Conservation (phyloP, 495 filamentous ascomycete genomes). For the Hypoxylon crocopeplum region DNA sequence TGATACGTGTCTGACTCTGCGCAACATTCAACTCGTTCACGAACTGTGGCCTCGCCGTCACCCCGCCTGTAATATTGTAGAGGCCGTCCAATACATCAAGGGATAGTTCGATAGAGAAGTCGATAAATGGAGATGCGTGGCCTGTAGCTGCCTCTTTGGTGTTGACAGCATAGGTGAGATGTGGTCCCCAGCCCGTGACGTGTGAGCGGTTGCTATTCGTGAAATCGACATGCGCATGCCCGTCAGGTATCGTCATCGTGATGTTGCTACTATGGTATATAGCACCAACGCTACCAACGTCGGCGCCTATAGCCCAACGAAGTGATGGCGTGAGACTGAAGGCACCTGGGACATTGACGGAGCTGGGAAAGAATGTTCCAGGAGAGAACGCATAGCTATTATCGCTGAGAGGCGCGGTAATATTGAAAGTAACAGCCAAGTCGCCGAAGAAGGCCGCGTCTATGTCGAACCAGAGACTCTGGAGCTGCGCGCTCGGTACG, state of each 20-base stretch:
- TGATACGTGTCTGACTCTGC: conserved; percentile 25
- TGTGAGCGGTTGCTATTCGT: conserved; percentile 22
- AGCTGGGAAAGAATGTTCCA: conserved; percentile 34
- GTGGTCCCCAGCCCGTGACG: conserved; percentile 38
- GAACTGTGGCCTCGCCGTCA: conserved; percentile 23
- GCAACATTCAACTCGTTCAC: conserved; percentile 29
- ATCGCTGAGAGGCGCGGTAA: conserved; percentile 28
- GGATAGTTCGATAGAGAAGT: conserved; percentile 29
- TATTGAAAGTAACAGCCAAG: conserved; percentile 32
- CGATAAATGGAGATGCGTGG: conserved; percentile 22
- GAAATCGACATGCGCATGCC: conserved; percentile 42
- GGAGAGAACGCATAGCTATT: conserved; percentile 26
- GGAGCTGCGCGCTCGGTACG: conserved; percentile 24
- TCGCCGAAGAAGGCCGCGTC: conserved; percentile 37
- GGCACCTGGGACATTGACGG: conserved; percentile 34
- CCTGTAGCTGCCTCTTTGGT: conserved; percentile 35
- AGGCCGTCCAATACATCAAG: conserved; percentile 22
- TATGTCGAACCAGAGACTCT: conserved; percentile 43
- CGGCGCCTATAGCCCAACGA: conserved; percentile 35
- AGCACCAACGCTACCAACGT: conserved; percentile 32
- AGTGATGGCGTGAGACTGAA: conserved; percentile 38
- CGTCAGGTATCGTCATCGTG: conserved; percentile 30
- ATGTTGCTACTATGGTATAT: conserved; percentile 31
- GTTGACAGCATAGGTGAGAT: conserved; percentile 27
- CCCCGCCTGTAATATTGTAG: conserved; percentile 19